Conservation (phyloP, 1,284 basidiomycete species). For the Austroboletus niveus region DNA sequence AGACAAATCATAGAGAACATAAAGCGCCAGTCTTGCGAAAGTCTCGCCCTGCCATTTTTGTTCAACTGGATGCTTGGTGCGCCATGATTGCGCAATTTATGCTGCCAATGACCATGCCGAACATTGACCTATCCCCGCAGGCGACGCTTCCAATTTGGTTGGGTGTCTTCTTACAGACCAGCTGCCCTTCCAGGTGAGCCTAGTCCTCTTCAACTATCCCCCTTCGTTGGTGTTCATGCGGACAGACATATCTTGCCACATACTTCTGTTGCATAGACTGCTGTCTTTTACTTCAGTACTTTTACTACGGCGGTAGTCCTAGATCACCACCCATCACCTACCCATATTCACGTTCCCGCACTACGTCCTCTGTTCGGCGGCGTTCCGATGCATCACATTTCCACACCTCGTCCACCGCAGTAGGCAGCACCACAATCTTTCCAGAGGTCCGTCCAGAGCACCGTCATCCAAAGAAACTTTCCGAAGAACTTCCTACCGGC, state of each 20-base stretch:
- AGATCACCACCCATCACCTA: slow-evolving; percentile 37
- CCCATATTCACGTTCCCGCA: slow-evolving; percentile 42
- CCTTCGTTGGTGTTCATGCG: neutral
- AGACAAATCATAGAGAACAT: slow-evolving; percentile 85
- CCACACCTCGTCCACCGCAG: slow-evolving; percentile 63
- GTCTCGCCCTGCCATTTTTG: slow-evolving; percentile 87
- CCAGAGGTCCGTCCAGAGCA: slow-evolving; percentile 42
- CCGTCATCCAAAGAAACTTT: slow-evolving; percentile 20
- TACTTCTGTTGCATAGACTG: slow-evolving; percentile 86
- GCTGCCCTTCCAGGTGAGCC: slow-evolving; percentile 85
- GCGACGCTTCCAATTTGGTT: slow-evolving; percentile 87
- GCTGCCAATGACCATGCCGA: neutral
- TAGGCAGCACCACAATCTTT: slow-evolving; percentile 64
- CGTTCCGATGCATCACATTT: slow-evolving; percentile 57
- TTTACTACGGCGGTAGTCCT: slow-evolving; percentile 58
- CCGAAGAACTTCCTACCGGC: slow-evolving; percentile 20
- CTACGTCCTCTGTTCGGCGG: slow-evolving; percentile 43
- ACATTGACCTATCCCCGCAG: slow-evolving; percentile 38
- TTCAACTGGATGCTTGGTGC: slow-evolving; percentile 87
- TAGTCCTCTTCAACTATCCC: slow-evolving; percentile 1
- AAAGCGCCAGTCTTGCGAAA: slow-evolving; percentile 72
- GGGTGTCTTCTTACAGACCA: slow-evolving; percentile 90
- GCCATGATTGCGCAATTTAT: slow-evolving; percentile 22
- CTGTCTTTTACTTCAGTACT: slow-evolving; percentile 72
- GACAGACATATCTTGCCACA: slow-evolving; percentile 80